Evolutionary conservation across 306 rosid species (phyloP).

Genomic region (Prosopis cineraria): DNA sequence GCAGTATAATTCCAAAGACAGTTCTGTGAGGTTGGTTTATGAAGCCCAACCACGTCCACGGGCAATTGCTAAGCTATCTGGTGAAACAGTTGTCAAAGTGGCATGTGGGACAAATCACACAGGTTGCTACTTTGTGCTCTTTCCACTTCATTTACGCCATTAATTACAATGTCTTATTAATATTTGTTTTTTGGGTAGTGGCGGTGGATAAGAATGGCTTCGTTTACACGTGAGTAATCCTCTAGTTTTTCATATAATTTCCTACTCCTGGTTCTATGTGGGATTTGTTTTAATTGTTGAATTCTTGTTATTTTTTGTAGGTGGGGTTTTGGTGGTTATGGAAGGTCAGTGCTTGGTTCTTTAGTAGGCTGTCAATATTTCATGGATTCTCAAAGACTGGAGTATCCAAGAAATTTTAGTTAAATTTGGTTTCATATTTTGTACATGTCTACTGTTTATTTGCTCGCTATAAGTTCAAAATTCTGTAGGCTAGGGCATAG

Average conservation of each 20-base stretch:
- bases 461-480: constrained; percentile 13
- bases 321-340: constrained; percentile 99
- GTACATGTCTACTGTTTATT: constrained; percentile 10
- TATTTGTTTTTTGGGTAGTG: constrained; percentile 60
- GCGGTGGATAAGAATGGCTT: constrained; percentile 89
- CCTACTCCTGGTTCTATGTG: constrained; percentile 12
- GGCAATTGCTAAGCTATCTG: constrained; percentile 82
- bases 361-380: constrained; percentile 6
- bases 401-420: not conserved
- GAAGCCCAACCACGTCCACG: constrained; percentile 97
- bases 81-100: constrained; percentile 82
- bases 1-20: constrained; percentile 93
- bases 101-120: constrained; percentile 97
- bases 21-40: constrained; percentile 92
- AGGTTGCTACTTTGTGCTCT: constrained; percentile 35
- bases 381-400: constrained; percentile 21
- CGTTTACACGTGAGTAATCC: constrained; percentile 85
- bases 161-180: constrained; percentile 21
- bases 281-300: constrained; percentile 30
- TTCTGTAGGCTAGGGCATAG: constrained; percentile 89
- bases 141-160: constrained; percentile 1
- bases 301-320: constrained; percentile 42
- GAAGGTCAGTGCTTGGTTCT: constrained; percentile 68
- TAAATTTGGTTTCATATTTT: constrained; percentile 9
- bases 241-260: constrained; percentile 8